These are phyloP conservation scores for Jackrogersella multiformis DNA, from an alignment of 495 filamentous ascomycete genomes.

Conservation along the genomic window DNA sequence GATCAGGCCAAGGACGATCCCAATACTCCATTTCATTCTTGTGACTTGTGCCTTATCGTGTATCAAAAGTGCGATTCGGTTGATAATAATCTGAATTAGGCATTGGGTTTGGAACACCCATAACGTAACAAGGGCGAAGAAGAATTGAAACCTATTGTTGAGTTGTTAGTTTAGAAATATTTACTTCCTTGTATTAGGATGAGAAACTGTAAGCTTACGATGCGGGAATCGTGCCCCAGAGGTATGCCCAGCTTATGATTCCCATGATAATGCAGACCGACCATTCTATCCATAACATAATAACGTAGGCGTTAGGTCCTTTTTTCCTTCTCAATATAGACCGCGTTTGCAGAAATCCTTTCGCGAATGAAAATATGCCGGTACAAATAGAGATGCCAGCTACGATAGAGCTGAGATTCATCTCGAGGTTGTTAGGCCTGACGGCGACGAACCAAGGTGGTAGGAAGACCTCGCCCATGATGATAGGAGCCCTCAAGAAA, in stretches of 20 bases:
- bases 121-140: not conserved
- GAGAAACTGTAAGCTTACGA: not conserved
- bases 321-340: not conserved
- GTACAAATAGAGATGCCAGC: not conserved
- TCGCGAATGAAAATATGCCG: slow-evolving; percentile 1
- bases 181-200: not conserved
- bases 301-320: not conserved
- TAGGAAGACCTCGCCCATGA: not conserved
- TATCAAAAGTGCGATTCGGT: not conserved
- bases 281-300: not conserved
- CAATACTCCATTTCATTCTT: not conserved
- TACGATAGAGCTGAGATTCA: not conserved
- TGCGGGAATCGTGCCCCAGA: not conserved
- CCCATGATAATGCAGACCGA: slow-evolving; percentile 1
- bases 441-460: slow-evolving; percentile 1
- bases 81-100: not conserved
- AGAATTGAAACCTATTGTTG: not conserved
- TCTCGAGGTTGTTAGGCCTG: slow-evolving; percentile 1
- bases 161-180: not conserved
- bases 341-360: not conserved
- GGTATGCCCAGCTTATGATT: not conserved
- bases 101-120: not conserved
- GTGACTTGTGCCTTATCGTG: not conserved
- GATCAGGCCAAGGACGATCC: not conserved
- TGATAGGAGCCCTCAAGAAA: not conserved